These are phyloP conservation scores for Fistulifera pelliculosa DNA, from an alignment of 108 stramenopile genomes.

Conservation along the genomic window DNA sequence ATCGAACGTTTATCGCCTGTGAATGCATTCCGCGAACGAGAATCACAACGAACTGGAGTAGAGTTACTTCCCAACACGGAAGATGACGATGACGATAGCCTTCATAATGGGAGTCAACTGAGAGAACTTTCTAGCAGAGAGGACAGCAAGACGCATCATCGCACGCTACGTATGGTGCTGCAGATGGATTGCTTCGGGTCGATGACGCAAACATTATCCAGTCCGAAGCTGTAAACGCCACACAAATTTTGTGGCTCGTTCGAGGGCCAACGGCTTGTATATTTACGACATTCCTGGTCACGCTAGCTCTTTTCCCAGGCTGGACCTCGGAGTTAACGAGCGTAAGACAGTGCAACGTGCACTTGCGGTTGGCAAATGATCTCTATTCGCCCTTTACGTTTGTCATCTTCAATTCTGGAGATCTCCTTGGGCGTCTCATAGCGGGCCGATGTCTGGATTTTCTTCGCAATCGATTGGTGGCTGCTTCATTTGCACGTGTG, in stretches of 20 bases:
- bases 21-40: too few species aligned
- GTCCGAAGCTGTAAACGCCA: background rate
- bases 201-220: background rate
- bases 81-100: background rate
- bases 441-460: constrained; percentile 12
- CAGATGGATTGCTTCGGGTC: background rate
- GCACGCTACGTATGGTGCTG: background rate
- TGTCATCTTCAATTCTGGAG: constrained; percentile 45
- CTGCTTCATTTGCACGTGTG: constrained; percentile 14
- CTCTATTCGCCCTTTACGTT: constrained; percentile 38
- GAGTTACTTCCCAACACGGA: background rate
- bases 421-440: constrained; percentile 30
- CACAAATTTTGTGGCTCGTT: constrained; percentile 14
- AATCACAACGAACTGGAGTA: too few species aligned
- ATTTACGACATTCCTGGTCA: constrained; percentile 41
- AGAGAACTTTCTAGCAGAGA: background rate
- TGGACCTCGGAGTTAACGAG: constrained; percentile 36
- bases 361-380: constrained; percentile 35
- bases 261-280: constrained; percentile 22
- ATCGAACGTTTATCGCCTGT: too few species aligned
- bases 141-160: background rate
- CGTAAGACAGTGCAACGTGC: constrained; percentile 23
- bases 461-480: constrained; percentile 19
- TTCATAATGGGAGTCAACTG: background rate
- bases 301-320: constrained; percentile 39